Percentiles rank a stretch among this genome's conserved stretches.
phyloP scores from a whole-genome alignment of 805 yeast genomes.

The Lipomyces orientalis region DNA sequence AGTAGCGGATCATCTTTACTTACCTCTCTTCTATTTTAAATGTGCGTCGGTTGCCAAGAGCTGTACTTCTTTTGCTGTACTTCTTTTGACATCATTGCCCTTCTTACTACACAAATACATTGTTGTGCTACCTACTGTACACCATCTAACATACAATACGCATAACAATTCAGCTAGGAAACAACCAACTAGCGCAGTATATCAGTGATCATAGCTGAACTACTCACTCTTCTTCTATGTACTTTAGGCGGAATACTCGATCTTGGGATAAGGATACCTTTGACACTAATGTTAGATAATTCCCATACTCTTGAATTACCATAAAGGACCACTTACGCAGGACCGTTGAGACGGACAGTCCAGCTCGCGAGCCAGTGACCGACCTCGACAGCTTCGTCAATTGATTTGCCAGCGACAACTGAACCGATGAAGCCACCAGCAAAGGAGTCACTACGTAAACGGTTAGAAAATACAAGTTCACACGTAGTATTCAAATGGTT shows the following conservation, averaged over 20 bases:
- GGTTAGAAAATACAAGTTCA: too few relatives aligned
- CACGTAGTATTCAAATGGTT: background rate
- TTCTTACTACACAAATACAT: background rate
- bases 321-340: conserved; percentile 81
- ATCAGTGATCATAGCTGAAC: background rate
- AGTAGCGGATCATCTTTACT: background rate
- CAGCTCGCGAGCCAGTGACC: conserved; percentile 97
- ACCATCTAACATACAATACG: background rate
- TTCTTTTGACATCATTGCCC: background rate
- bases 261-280: conserved; percentile 37
- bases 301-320: background rate
- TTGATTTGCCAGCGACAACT: conserved; percentile 70
- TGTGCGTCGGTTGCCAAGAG: background rate
- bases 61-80: too few relatives aligned
- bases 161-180: background rate
- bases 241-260: conserved; percentile 23
- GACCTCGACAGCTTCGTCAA: conserved; percentile 67
- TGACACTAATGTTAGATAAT: background rate
- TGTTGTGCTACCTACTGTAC: background rate
- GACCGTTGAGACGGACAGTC: conserved; percentile 92
- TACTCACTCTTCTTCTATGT: background rate
- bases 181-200: background rate
- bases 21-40: background rate
- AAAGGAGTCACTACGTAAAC: conserved; percentile 74
- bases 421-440: conserved; percentile 96